Evolutionary conservation across 2,329 filamentous ascomycete species (phyloP), one percentile per base, ranked within the genome.

Genomic region (Penicillium sp.): DNA sequence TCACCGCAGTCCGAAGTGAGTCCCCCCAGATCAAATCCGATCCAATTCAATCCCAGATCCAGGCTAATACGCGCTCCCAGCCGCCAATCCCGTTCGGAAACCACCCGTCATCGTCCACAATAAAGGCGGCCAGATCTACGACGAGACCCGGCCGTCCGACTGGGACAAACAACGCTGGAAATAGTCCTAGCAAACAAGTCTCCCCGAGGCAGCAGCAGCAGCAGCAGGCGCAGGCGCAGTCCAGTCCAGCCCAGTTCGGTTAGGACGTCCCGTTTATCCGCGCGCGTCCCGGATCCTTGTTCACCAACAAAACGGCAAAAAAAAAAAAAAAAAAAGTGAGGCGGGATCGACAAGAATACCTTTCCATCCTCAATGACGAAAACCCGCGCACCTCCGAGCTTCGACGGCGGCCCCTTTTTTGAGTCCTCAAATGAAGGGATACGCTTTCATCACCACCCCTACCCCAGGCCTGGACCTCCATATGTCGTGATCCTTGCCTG

Each of bases 141-240:
- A 67, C 46, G 63, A 67, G 47, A 67, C 65, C 18, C 55, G 65
- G 48, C 64, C 65, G 1, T 65, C 63, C 4, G 65, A 66, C 50
- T 67, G 65, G 65, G 65, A 67, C 51, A 66, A 66, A 53, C 65
- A 67, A 53, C 64, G 65, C 48, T 67, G 65, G 65, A 67, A 67
- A 52, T 67, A 65, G 53, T 51, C 45, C 36, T 20, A n/a, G 16
- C 37, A 32, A 31, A 9, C 27, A 20, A 37, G 16, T 18, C 27
- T 18, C 37, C 16, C 35, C 10, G 8, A 23, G 26, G 29, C 14
- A 31, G 28, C 28, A 14, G 28, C 13, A n/a, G 28, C 13, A 31
- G 29, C n/a, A 32, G 29, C 29, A 32, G 14, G n/a, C 9, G 29
- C 31, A 34, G 7, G 31, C 14, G 14, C 29, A 9, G n/a, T 18